Percentiles rank a stretch among this genome's conserved stretches.
Conservation (phyloP, 768 basidiomycete species). For the Infundibulicybe gibba region DNA sequence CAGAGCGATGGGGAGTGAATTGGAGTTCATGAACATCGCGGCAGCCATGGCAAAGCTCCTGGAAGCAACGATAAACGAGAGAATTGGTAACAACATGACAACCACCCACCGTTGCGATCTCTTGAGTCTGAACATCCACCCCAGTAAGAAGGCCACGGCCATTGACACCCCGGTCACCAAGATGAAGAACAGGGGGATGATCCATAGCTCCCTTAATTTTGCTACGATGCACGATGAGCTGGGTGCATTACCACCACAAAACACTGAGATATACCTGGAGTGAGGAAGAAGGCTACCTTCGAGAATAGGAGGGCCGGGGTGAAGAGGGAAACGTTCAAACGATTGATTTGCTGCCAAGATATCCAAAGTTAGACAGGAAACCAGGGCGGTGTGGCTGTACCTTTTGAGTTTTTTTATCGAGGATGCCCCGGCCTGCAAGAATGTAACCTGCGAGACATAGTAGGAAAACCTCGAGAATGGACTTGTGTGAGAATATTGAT, state of each 20-base stretch:
- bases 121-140: conserved; percentile 61
- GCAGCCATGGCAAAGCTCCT: conserved; percentile 81
- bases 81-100: not conserved
- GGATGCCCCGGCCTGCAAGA: conserved; percentile 73
- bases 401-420: conserved; percentile 89
- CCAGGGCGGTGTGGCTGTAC: conserved; percentile 31
- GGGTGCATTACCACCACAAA: not conserved
- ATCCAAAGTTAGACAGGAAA: not conserved
- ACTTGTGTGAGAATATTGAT: conserved; percentile 37
- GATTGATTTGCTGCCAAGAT: conserved; percentile 67
- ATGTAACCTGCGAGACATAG: conserved; percentile 82
- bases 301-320: conserved; percentile 87
- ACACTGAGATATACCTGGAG: conserved; percentile 50
- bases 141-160: conserved; percentile 58
- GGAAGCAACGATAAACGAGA: not conserved
- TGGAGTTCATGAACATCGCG: conserved; percentile 91
- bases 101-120: conserved; percentile 66
- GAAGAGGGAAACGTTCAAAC: conserved; percentile 86
- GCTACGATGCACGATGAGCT: conserved; percentile 27
- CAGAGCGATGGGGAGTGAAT: conserved; percentile 91
- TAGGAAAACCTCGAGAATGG: conserved; percentile 85
- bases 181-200: conserved; percentile 83
- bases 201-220: conserved; percentile 80
- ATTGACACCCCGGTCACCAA: conserved; percentile 75
- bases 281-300: conserved; percentile 91